Evolutionary conservation across 805 yeast genomes (phyloP), one percentile per base, ranked within the genome.

Genomic region (Kluyveromyces siamensis): DNA sequence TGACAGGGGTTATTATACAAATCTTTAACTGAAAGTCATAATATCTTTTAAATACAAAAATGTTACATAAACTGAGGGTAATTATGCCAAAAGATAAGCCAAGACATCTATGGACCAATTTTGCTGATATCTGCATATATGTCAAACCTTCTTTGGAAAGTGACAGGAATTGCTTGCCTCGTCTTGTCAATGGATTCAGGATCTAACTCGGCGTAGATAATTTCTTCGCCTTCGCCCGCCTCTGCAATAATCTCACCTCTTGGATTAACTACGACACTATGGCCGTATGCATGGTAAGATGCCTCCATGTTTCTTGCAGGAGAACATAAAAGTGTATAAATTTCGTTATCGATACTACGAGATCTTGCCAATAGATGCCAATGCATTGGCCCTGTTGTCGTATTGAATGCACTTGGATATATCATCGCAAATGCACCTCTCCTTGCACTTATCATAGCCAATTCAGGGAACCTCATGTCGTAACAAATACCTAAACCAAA

Each of bases 401-500:
- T 83, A 69, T 85, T 85, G 70, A 85, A 85, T 0, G 95, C 95
- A 45, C 89, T 87, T 0, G 95, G 95, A 54, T 83, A 85, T 49
- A 81, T 72, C 88, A 84, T 81, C 41, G 84, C 87, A 64, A 84
- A 83, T 0, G 88, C 74, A 52, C 79, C 79, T 54, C 75, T 66
- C 56, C 93, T 74, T 1, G 87, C 77, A n/a, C 87, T 84, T 18
- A 77, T 70, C 59, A 75, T 73, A 1, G 91, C 87, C 49, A 84
- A 70, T 60, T 85, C 95, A 1, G 93, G 93, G 67, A 85, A 85
- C 58, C 93, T 70, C 58, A 84, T 77, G 62, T 85, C 95, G 59
- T 85, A 85, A 62, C 93, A 85, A 50, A 85, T 84, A n/a, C 91
- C 96, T 40, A 87, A 71, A 0, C 97, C 98, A 33, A 87, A 79